A percentile compares a stretch with the other conserved stretches of the same genome.
phyloP scores from a whole-genome alignment of 2,329 filamentous ascomycete species.

The Fonsecaea nubica region DNA sequence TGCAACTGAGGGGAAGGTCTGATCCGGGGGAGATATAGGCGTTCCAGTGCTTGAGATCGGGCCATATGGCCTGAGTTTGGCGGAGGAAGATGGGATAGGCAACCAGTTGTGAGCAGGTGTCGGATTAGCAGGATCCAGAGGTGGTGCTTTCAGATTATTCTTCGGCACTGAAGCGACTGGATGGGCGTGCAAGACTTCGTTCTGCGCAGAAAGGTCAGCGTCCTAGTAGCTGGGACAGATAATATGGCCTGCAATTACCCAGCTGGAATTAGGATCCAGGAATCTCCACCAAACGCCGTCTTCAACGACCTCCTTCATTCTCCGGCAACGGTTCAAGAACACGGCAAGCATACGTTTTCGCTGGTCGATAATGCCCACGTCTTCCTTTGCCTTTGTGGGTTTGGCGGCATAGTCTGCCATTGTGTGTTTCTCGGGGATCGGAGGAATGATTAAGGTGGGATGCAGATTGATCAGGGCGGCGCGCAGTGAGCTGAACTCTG shows the following conservation, averaged over 20 bases:
- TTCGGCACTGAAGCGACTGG: conserved; percentile 92
- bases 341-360: conserved; percentile 96
- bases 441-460: conserved; percentile 92
- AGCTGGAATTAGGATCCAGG: conserved; percentile 96
- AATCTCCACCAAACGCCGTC: conserved; percentile 99
- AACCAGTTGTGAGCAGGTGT: conserved; percentile 85
- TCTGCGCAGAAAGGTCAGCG: conserved; percentile 59
- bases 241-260: conserved; percentile 65
- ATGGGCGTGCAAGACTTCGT: conserved; percentile 90
- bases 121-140: conserved; percentile 91
- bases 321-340: conserved; percentile 89
- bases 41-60: conserved; percentile 57
- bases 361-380: conserved; percentile 93
- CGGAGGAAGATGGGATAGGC: conserved; percentile 81
- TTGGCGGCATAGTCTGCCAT: conserved; percentile 99
- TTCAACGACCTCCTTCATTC: conserved; percentile 88
- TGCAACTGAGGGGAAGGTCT: conserved; percentile 59
- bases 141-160: conserved; percentile 92
- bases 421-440: conserved; percentile 97
- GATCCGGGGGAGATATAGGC: conserved; percentile 60
- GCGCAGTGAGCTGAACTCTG: conserved; percentile 90
- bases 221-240: neutral
- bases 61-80: conserved; percentile 72
- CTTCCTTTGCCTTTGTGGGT: conserved; percentile 96
- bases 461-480: conserved; percentile 89